Evolutionary conservation across 768 basidiomycete species (phyloP).

Genomic region (Boletus rubroflammeus): DNA sequence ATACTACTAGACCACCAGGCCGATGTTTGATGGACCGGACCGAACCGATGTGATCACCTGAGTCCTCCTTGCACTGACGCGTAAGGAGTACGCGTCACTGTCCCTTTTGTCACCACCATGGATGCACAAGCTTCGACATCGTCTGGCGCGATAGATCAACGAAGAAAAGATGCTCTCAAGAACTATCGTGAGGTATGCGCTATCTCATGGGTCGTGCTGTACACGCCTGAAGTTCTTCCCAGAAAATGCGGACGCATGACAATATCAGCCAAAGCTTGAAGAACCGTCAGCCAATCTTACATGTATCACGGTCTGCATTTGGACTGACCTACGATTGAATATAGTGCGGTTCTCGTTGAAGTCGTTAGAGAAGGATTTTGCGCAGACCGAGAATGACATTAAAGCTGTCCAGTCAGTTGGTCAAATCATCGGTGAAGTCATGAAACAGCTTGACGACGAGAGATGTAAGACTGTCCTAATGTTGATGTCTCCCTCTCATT

Average conservation of each 20-base stretch:
- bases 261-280: constrained; percentile 82
- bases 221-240: constrained; percentile 7
- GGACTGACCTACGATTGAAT: not conserved
- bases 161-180: constrained; percentile 69
- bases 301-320: not conserved
- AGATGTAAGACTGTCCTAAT: constrained; percentile 61
- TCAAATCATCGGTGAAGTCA: constrained; percentile 97
- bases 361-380: constrained; percentile 83
- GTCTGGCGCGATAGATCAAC: constrained; percentile 61
- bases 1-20: constrained; percentile 55
- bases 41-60: not conserved
- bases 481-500: not conserved
- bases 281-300: constrained; percentile 58
- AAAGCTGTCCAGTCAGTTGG: constrained; percentile 98
- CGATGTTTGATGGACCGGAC: not conserved
- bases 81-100: constrained; percentile 21
- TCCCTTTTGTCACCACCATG: constrained; percentile 20
- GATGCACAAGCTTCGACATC: constrained; percentile 45
- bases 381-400: constrained; percentile 97
- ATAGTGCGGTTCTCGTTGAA: constrained; percentile 89
- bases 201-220: not conserved
- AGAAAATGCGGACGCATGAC: constrained; percentile 97
- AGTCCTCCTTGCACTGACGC: constrained; percentile 19
- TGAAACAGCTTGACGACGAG: constrained; percentile 98
- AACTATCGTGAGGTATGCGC: constrained; percentile 65